Evolutionary conservation across 1,139 yeast species (phyloP).

Genomic region (Debaryomyces psychrophilus): DNA sequence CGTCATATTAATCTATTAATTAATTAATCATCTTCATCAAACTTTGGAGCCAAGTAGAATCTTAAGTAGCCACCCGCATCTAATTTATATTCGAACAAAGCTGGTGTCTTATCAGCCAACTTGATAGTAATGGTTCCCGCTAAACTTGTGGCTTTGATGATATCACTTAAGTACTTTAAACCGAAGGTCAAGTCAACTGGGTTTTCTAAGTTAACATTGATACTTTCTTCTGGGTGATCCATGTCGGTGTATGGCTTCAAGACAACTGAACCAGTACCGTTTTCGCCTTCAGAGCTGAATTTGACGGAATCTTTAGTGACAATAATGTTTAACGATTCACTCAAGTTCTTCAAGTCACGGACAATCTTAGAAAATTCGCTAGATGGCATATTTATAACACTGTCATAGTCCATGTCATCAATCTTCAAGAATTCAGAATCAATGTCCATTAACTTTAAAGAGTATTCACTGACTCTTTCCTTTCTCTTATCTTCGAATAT

Average conservation of each 20-base stretch:
- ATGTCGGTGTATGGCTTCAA: constrained; percentile 83
- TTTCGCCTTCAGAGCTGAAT: constrained; percentile 89
- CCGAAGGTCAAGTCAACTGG: constrained; percentile 93
- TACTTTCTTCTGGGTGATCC: constrained; percentile 76
- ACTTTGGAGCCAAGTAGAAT: constrained; percentile 96
- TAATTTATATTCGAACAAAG: constrained; percentile 88
- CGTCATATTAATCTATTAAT: constrained; percentile 32
- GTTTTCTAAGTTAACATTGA: constrained; percentile 76
- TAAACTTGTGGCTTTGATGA: constrained; percentile 86
- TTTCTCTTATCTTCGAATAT: constrained; percentile 88
- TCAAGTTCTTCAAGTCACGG: constrained; percentile 81
- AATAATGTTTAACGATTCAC: constrained; percentile 83
- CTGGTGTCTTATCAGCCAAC: constrained; percentile 91
- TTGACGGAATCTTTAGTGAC: constrained; percentile 93
- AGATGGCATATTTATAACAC: constrained; percentile 86
- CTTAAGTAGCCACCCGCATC: constrained; percentile 89
- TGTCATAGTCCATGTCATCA: constrained; percentile 91
- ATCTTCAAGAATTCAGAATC: constrained; percentile 93
- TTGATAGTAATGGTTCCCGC: constrained; percentile 78
- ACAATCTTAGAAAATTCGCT: constrained; percentile 86
- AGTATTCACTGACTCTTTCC: constrained; percentile 91
- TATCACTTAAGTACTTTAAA: constrained; percentile 84
- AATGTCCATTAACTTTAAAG: constrained; percentile 91
- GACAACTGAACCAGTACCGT: constrained; percentile 85
- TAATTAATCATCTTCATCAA: constrained; percentile 82